phyloP scores from a whole-genome alignment of 1,284 basidiomycete species.

The Thelephora terrestris region DNA sequence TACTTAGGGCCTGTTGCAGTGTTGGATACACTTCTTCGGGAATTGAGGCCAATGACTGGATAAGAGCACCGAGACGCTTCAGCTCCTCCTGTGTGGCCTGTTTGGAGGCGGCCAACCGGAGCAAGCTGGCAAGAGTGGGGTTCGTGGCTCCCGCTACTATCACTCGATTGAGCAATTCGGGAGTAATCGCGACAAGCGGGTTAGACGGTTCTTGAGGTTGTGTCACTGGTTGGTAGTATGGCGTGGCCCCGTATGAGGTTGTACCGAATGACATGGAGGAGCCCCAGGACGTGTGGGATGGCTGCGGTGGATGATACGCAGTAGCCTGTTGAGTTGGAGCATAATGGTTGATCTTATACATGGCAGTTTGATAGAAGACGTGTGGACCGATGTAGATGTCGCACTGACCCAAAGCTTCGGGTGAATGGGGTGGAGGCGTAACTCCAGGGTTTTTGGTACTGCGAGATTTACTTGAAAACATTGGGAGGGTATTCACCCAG shows the following conservation, averaged over 20 bases:
- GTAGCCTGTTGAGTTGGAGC: conserved; percentile 15
- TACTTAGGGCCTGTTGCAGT: neutral
- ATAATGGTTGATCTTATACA: conserved; percentile 59
- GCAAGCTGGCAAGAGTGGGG: conserved; percentile 49
- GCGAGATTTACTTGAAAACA: conserved; percentile 52
- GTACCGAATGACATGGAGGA: conserved; percentile 15
- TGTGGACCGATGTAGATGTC: conserved; percentile 65
- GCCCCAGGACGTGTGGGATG: conserved; percentile 16
- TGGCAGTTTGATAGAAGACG: conserved; percentile 47
- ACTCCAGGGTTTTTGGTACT: conserved; percentile 40
- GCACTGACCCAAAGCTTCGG: conserved; percentile 52
- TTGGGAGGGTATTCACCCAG: conserved; percentile 64
- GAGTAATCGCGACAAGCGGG: conserved; percentile 27
- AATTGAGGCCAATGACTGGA: conserved; percentile 39
- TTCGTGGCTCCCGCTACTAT: conserved; percentile 52
- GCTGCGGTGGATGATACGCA: conserved; percentile 2
- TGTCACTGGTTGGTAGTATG: conserved; percentile 8
- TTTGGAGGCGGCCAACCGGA: conserved; percentile 49
- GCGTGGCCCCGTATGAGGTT: conserved; percentile 7
- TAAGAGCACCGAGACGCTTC: conserved; percentile 50
- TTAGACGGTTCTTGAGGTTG: neutral
- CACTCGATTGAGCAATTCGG: conserved; percentile 49
- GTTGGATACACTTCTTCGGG: conserved; percentile 7
- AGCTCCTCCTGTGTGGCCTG: conserved; percentile 51
- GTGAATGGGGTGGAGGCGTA: conserved; percentile 51